phyloP scores from a whole-genome alignment of 495 filamentous ascomycete genomes.

The Neurospora sp. region DNA sequence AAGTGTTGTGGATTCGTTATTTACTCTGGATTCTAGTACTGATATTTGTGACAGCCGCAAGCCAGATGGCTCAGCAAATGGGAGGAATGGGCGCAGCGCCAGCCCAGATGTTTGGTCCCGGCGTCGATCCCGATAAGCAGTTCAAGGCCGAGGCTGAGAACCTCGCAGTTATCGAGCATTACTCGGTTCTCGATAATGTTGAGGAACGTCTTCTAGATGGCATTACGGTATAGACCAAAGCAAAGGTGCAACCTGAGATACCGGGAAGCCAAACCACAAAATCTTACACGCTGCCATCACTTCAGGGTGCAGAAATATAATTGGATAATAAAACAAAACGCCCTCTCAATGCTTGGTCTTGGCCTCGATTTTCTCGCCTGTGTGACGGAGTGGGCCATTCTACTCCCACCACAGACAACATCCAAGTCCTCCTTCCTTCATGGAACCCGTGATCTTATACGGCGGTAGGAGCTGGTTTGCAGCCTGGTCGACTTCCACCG shows the following conservation, averaged over 20 bases:
- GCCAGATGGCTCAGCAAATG: slow-evolving; percentile 93
- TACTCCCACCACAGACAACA: slow-evolving; percentile 46
- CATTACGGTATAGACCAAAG: slow-evolving; percentile 29
- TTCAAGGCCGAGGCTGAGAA: slow-evolving; percentile 90
- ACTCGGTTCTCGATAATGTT: slow-evolving; percentile 77
- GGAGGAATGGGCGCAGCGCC: slow-evolving; percentile 22
- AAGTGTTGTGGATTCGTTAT: slow-evolving; percentile 21
- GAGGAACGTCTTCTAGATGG: slow-evolving; percentile 66
- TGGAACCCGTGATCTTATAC: slow-evolving; percentile 57
- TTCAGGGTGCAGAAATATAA: background rate
- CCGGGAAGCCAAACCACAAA: background rate
- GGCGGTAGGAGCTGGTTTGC: slow-evolving; percentile 33
- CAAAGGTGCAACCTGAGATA: background rate
- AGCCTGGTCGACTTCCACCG: slow-evolving; percentile 38
- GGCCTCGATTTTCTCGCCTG: background rate
- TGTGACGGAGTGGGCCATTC: background rate
- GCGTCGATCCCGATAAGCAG: slow-evolving; percentile 91
- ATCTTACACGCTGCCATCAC: background rate
- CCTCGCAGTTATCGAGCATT: slow-evolving; percentile 85
- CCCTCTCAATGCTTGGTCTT: background rate
- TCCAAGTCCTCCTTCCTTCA: slow-evolving; percentile 42
- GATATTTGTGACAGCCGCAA: slow-evolving; percentile 55
- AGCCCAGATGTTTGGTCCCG: slow-evolving; percentile 71
- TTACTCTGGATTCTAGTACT: background rate
- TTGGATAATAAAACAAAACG: background rate